A percentile compares a stretch with the other conserved stretches of the same genome.
Conservation (phyloP, 169 alveolate genomes). For the Plasmodium knowlesi region DNA sequence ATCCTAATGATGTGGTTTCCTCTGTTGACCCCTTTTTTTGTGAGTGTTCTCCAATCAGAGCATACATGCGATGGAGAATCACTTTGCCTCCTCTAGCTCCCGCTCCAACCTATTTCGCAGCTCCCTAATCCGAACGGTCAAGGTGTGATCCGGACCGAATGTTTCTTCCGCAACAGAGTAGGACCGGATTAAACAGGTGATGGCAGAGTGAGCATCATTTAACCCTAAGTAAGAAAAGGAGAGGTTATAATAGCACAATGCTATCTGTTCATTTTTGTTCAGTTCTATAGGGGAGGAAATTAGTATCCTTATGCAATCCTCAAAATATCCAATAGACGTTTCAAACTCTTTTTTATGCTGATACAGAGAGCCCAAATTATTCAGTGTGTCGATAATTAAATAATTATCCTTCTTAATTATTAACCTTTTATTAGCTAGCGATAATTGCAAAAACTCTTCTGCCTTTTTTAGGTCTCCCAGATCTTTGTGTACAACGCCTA, state of each 20-base stretch:
- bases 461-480: conserved; percentile 57
- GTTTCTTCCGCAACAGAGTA: conserved; percentile 11
- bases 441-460: conserved; percentile 61
- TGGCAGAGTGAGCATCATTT: conserved; percentile 51
- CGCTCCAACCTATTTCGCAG: conserved; percentile 17
- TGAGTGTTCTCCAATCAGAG: background rate
- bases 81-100: background rate
- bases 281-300: conserved; percentile 36
- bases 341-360: conserved; percentile 40
- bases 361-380: conserved; percentile 66
- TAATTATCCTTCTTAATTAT: conserved; percentile 37
- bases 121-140: conserved; percentile 45
- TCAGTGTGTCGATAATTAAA: conserved; percentile 69
- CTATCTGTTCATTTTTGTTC: conserved; percentile 72
- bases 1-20: background rate
- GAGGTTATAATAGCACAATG: conserved; percentile 64
- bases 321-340: conserved; percentile 60
- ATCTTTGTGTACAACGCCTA: conserved; percentile 75
- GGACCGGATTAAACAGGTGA: conserved; percentile 67
- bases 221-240: conserved; percentile 71
- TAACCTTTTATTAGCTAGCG: conserved; percentile 68
- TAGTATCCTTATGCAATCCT: conserved; percentile 56
- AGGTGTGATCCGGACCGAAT: conserved; percentile 64
- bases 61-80: background rate
- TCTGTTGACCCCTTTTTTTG: background rate